Evolutionary conservation across 805 yeast species (phyloP).

Genomic region (Grigorovia transvaalensis): DNA sequence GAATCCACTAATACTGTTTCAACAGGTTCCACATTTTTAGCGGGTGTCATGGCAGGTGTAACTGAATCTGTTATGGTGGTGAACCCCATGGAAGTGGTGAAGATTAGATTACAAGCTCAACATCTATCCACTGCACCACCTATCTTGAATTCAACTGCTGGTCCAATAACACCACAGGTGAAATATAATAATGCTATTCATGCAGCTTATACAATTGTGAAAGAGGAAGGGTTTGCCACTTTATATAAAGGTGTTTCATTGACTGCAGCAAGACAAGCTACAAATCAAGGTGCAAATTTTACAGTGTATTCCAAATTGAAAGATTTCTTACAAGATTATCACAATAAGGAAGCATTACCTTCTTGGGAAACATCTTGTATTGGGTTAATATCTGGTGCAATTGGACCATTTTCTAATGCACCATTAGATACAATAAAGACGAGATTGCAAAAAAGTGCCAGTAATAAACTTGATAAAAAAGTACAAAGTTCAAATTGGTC

Average conservation of each 20-base stretch:
- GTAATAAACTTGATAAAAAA: conserved; percentile 34
- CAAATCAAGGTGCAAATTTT: conserved; percentile 97
- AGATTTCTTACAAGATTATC: conserved; percentile 54
- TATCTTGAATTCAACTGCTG: conserved; percentile 4
- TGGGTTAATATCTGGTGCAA: conserved; percentile 90
- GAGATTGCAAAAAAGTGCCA: conserved; percentile 85
- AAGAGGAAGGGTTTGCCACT: conserved; percentile 84
- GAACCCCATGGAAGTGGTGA: conserved; percentile 95
- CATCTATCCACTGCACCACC: conserved; percentile 35
- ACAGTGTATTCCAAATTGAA: conserved; percentile 86
- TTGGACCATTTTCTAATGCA: conserved; percentile 95
- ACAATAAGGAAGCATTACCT: conserved; percentile 53
- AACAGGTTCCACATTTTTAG: conserved; percentile 68
- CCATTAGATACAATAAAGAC: conserved; percentile 97
- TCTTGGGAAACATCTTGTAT: conserved; percentile 89
- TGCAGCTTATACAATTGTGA: conserved; percentile 70
- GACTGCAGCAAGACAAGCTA: conserved; percentile 96
- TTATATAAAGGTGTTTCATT: conserved; percentile 89
- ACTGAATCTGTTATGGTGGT: conserved; percentile 93
- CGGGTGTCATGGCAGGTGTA: conserved; percentile 96
- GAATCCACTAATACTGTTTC: conserved; percentile 52
- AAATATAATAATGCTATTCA: conserved; percentile 90
- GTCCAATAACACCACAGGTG: conserved; percentile 26
- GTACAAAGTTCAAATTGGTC: conserved; percentile 45
- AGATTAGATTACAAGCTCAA: conserved; percentile 93